Evolutionary conservation across 164 flowering plant species (phyloP), one percentile per base, ranked within the genome.

Genomic region (Warburgia ugandensis): DNA sequence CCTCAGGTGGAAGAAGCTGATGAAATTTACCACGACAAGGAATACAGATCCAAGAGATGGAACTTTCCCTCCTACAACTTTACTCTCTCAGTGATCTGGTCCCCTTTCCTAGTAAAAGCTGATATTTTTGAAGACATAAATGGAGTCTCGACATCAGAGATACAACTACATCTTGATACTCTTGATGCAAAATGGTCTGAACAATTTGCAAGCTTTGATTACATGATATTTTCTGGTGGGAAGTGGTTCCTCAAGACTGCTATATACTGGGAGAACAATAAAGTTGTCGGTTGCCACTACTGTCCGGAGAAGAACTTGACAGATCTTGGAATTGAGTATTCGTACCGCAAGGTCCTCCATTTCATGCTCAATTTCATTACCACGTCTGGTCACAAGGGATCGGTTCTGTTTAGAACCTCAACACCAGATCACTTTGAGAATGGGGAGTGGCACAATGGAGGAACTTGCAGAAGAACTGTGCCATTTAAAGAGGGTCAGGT

Each of bases 371-470:
- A 69, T 58, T 82, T 67, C 59, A 30, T 41, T 3, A 38, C 46
- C 3, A 45, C 47, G 1, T 75, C 96, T 20, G 64, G 66, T 10
- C 83, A 81, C 58, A 81, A 68, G 48, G 78, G 68, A 0, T 10
- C 42, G 41, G 55, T 77, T 22, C 66, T 89, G 54, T 79, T 78
- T 54, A 57, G 96, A 50, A 82, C 92, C 0, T 58, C 74, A 27
- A 86, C 96, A 1, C 98, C 98, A 0, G 90, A 82, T 66, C 99
- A 92, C 64, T 92, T 92, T 59, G 91, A 85, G 73, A 71, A 74
- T 52, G 98, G 96, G 29, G 91, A 83, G 50, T 92, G 98, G 99
- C 66, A 53, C 54, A 80, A 62, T 19, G 99, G 96, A 26, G 98
- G 99, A 7, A 80, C 67, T 26, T 92, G 99, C 60, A 42, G 51